Conservation (phyloP, 805 yeast genomes). For the Ogataea methanolica region DNA sequence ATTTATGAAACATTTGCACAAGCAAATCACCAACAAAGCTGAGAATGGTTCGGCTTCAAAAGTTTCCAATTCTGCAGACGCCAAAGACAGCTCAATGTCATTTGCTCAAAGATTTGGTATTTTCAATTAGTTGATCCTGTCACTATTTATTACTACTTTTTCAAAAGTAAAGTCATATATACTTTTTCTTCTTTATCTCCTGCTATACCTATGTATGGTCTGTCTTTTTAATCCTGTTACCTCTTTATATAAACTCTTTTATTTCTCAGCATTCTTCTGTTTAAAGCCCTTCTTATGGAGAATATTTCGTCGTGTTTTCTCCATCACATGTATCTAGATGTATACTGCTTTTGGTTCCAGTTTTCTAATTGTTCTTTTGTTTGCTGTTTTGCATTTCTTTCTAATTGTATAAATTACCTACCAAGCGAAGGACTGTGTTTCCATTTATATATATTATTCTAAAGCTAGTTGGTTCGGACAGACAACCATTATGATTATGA, state of each 20-base stretch:
- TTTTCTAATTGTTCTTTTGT: background rate
- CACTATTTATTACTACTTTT: too few species aligned
- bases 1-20: constrained; percentile 65
- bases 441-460: too few species aligned
- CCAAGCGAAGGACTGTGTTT: too few species aligned
- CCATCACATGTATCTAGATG: background rate
- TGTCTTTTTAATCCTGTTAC: too few species aligned
- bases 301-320: background rate
- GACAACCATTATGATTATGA: too few species aligned
- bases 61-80: constrained; percentile 1
- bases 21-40: constrained; percentile 47
- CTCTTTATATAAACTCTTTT: background rate
- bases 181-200: too few species aligned
- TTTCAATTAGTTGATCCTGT: constrained; percentile 4
- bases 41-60: constrained; percentile 16
- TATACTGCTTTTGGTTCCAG: background rate
- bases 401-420: too few species aligned
- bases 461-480: too few species aligned
- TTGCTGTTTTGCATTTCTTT: too few species aligned
- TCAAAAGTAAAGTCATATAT: too few species aligned
- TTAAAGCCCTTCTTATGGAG: background rate
- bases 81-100: constrained; percentile 9
- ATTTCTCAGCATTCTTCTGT: background rate
- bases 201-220: too few species aligned
- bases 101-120: constrained; percentile 16